These are phyloP conservation scores for Hyparrhenia diplandra DNA, from an alignment of 176 grass and related monocot genomes.

Conservation along the genomic window DNA sequence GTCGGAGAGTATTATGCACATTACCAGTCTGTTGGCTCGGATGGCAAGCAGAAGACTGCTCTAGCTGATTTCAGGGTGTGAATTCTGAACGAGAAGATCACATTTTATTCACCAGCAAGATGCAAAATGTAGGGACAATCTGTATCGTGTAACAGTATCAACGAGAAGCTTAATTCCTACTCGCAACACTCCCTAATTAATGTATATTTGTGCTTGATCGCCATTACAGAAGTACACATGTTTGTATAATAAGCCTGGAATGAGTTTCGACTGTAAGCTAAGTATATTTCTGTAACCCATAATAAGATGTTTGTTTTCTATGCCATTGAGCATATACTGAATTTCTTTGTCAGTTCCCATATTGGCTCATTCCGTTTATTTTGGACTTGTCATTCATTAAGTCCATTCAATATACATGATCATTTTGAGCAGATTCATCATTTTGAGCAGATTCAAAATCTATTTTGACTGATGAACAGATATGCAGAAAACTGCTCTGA, in stretches of 20 bases:
- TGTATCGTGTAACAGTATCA: background rate
- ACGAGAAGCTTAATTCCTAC: too few relatives aligned
- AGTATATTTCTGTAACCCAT: background rate
- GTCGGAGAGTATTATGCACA: conserved; percentile 29
- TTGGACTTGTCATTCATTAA: background rate
- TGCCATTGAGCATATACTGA: background rate
- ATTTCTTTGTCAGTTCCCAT: background rate
- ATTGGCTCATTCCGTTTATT: background rate
- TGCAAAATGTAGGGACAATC: background rate
- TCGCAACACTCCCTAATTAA: background rate
- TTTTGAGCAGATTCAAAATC: background rate
- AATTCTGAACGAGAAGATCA: background rate
- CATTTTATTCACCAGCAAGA: background rate
- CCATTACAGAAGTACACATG: background rate
- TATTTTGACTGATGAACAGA: background rate
- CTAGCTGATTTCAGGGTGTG: conserved; percentile 42
- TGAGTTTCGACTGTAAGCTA: background rate
- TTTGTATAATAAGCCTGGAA: background rate
- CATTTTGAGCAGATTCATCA: too few relatives aligned
- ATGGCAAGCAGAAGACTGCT: conserved; percentile 30
- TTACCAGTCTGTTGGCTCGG: conserved; percentile 31
- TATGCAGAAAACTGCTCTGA: background rate
- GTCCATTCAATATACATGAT: background rate
- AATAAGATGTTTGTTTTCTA: background rate
- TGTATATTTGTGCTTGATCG: background rate